Evolutionary conservation across 2,329 filamentous ascomycete species (phyloP).

Genomic region (Septoria petroselini): DNA sequence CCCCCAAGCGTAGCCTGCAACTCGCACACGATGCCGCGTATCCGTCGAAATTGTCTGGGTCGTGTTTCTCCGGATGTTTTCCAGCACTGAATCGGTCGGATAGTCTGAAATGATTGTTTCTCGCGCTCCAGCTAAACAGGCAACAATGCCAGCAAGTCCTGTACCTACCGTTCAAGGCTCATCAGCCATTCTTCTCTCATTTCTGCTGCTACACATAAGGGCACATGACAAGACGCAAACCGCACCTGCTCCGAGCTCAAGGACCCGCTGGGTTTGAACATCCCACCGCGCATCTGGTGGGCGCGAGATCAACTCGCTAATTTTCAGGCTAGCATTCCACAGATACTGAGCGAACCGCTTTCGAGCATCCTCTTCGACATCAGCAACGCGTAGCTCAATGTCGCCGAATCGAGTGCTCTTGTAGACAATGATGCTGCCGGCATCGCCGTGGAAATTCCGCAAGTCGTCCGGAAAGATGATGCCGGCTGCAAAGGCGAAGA

Average conservation of each 20-base stretch:
- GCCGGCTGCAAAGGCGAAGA: constrained; percentile 57
- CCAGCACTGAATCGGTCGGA: constrained; percentile 58
- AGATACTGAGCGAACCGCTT: constrained; percentile 68
- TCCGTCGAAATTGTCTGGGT: constrained; percentile 47
- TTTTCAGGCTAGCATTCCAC: constrained; percentile 61
- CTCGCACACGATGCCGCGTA: constrained; percentile 30
- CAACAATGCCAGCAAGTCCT: constrained; percentile 49
- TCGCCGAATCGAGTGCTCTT: constrained; percentile 37
- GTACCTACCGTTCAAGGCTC: constrained; percentile 38
- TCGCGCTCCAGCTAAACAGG: constrained; percentile 45
- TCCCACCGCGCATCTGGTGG: constrained; percentile 42
- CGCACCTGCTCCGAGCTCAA: constrained; percentile 68
- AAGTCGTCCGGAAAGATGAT: constrained; percentile 68
- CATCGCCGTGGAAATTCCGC: constrained; percentile 63
- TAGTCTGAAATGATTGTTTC: constrained; percentile 65
- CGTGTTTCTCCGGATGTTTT: constrained; percentile 59
- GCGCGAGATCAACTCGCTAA: constrained; percentile 44
- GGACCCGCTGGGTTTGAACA: constrained; percentile 51
- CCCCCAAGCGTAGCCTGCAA: constrained; percentile 64
- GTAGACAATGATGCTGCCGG: constrained; percentile 59
- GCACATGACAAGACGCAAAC: constrained; percentile 39
- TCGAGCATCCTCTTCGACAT: constrained; percentile 55
- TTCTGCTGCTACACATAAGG: not conserved
- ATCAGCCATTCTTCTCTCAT: constrained; percentile 27
- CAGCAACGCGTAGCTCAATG: constrained; percentile 43